A percentile compares a stretch with the other conserved stretches of the same genome.
Conservation (phyloP, 176 grass and related monocot genomes). For the Ananas comosus region DNA sequence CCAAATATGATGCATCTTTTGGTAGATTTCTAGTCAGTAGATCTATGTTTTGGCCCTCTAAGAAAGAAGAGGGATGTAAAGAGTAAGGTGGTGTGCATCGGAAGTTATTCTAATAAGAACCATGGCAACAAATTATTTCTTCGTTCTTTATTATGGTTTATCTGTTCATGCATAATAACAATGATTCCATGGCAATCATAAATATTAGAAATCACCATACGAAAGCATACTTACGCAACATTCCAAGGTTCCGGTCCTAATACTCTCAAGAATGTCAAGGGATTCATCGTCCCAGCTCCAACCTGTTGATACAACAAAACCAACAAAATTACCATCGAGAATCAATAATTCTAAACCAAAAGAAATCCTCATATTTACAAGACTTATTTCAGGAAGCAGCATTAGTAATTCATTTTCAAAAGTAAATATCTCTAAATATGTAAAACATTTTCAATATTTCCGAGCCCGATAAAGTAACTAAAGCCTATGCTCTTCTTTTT, state of each 20-base stretch:
- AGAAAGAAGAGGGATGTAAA: no score
- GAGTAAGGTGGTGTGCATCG: no score
- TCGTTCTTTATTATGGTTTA: no score
- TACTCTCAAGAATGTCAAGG: conserved; percentile 81
- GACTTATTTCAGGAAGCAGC: not conserved
- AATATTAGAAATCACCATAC: not conserved
- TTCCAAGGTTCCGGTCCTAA: conserved; percentile 94
- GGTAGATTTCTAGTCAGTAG: no score
- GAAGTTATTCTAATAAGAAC: no score
- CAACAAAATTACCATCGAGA: not conserved
- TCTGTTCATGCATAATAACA: no score
- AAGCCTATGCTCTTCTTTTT: not conserved
- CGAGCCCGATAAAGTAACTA: not conserved
- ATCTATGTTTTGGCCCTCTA: no score
- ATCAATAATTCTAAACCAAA: not conserved
- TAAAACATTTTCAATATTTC: not conserved
- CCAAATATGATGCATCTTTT: no score
- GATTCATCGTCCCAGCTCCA: conserved; percentile 95
- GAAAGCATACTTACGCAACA: conserved; percentile 57
- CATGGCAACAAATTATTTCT: no score
- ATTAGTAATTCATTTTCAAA: not conserved
- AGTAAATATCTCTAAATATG: not conserved
- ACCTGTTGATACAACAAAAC: conserved; percentile 36
- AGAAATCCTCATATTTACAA: not conserved
- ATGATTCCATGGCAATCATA: no score